Evolutionary conservation across 140 eudicot species (phyloP).

Genomic region (Erigeron philadelphicus): DNA sequence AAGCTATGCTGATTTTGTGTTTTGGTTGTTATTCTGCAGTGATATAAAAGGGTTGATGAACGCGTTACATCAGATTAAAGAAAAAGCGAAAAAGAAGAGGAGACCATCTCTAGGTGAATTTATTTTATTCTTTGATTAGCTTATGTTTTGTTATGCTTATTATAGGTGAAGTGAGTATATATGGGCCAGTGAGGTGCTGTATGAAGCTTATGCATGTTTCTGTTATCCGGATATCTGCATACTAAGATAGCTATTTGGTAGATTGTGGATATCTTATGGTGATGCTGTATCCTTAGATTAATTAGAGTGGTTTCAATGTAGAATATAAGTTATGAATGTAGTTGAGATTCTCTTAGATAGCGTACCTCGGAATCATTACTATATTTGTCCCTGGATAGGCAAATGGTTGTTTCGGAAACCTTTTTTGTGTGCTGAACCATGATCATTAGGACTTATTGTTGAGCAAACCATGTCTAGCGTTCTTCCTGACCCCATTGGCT

Average conservation of each 20-base stretch:
- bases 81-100: slow-evolving; percentile 97
- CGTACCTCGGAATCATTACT: background rate
- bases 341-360: background rate
- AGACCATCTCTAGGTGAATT: slow-evolving; percentile 78
- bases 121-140: background rate
- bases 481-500: background rate
- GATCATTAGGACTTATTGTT: background rate
- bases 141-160: slow-evolving; percentile 17
- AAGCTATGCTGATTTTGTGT: background rate
- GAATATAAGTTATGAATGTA: background rate
- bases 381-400: too few species aligned
- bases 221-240: slow-evolving; percentile 19
- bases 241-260: slow-evolving; percentile 7
- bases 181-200: slow-evolving; percentile 14
- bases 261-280: slow-evolving; percentile 7
- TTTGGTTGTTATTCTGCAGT: slow-evolving; percentile 35
- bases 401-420: too few species aligned
- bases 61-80: slow-evolving; percentile 77
- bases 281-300: slow-evolving; percentile 16
- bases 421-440: too few species aligned
- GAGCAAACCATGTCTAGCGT: background rate
- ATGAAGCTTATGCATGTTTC: slow-evolving; percentile 9
- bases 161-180: background rate
- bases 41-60: slow-evolving; percentile 69
- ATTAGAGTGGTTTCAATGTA: background rate